Evolutionary conservation across 495 filamentous ascomycete species (phyloP), one percentile per base, ranked within the genome.

Genomic region (Letharia columbiana): DNA sequence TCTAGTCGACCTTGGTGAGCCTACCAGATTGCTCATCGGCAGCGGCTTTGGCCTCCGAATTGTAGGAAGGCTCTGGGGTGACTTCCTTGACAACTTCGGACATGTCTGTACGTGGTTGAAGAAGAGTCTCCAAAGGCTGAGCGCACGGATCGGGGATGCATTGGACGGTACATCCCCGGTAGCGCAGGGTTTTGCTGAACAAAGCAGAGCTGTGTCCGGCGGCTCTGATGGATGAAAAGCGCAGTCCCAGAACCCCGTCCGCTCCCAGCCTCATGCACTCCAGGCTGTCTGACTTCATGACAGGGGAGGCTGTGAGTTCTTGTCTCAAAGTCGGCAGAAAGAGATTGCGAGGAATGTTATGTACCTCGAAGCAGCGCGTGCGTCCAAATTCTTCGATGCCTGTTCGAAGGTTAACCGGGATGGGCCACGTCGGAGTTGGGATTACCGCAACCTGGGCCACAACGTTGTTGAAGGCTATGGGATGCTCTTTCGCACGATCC

Each of bases 351-450:
- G 63, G 58, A 37, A 69, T 42, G 20, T 60, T 49, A 15, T 49
- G 17, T 0, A 72, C 18, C 10, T 65, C 60, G 2, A 72, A 63
- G 42, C 70, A 72, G 0, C 70, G 68, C 2, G 66, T 72, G 54
- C 63, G 57, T 28, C 47, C 20, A 39, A 39, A 39, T 3, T 49
- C 39, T 35, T 57, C 17, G 47, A 71, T 49, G 2, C 31, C 23
- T 10, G 58, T 35, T 0, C 33, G 18, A 4, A 70, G 42, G 0
- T 40, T n/a, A 0, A 35, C 2, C 4, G 42, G 2, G 4, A 68
- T 67, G 4, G 71, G 71, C 60, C 61, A 70, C 13, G 71, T 72
- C 5, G 71, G 71, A 2, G 68, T 69, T 0, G 62, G 45, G 4
- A 72, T 15, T 0, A 68, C 35, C 2, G 8, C 18, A 0, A 71